Evolutionary conservation across 2,329 filamentous ascomycete species (phyloP), one percentile per base, ranked within the genome.

Genomic region (Trichophyton mentagrophytes): DNA sequence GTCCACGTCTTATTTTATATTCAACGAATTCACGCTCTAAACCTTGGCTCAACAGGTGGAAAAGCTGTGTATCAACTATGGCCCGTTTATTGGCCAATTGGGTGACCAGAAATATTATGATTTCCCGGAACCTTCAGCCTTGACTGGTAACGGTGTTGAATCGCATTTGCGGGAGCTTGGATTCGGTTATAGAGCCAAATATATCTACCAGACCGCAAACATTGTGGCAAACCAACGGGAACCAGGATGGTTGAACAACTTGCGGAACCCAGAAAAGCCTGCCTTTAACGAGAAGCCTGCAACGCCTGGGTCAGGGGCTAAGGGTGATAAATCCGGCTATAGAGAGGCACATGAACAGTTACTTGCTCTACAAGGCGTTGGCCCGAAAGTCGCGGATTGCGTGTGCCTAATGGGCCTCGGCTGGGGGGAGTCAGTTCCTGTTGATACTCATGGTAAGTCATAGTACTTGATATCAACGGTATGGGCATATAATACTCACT

Each of bases 331-430:
- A 68, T 76, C 80, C 59, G 79, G 84, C 3, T 97, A 95, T 72
- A 85, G 84, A 51, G 78, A 82, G 58, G 92, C 93, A 0, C 93
- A 96, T 68, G 85, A 89, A 62, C 82, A 88, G 65, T 79, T 99
- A 1, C 79, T 97, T 0, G 76, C 81, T 4, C 79, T 99, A 22
- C 85, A 90, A 61, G 93, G 93, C 0, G 95, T 99, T 4, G 93
- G 93, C 0, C 93, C 95, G 0, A 99, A 99, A 72, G 93, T 99
- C 0, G 88, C 93, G 4, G 95, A 99, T 71, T 99, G 95, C 70
- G 91, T 97, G 6, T 96, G 89, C 70, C 77, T 99, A 20, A 96
- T 99, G 88, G 95, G 95, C 0, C 76, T 99, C 13, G 92, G 91
- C 30, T 99, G 95, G 92, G 88, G 88, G 36, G 92, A 97, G 74